Base-by-base conservation (phyloP, 2,329 filamentous ascomycete genomes). In the Triangularia verruculosa region DNA sequence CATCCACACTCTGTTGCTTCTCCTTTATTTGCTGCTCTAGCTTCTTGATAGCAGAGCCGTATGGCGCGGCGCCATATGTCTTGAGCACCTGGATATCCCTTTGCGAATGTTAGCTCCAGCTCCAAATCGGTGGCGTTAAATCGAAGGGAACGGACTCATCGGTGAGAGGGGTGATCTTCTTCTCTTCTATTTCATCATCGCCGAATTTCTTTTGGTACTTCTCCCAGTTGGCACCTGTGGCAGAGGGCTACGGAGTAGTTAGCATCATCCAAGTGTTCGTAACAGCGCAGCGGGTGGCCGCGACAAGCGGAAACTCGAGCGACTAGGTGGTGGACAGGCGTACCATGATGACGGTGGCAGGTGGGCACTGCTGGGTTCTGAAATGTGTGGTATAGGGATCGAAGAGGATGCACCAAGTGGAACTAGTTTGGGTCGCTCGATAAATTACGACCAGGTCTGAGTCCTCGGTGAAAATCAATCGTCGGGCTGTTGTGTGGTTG, bases 11-110 rank as follows among this genome's bases (percentile, higher is more conserved):
- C 74, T 92, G 90, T 80, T 99, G 95, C 79, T 96, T 96, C 78
- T 99, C 95, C 79, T 98, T 99, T 84, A 99, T 98, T 80, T 97
- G 91, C 79, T 98, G 96, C 81, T 99, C 95, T 67, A 99, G 90
- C 81, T 95, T 96, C 86, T 97, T 97, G 75, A 99, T 83, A 65
- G 92, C 90, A 56, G 92, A 89, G 70, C 92, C 94, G 74, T 99
- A 99, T 30, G 95, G 95, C 64, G 95, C 95, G 34, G 94, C 93
- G 73, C 96, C 96, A 79, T 99, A 99, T 67, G 95, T 99, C 83
- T 98, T 99, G 72, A 99, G 87, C 70, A 99, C 95, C 82, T 97
- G 93, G 74, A 99, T 99, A 82, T 99, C 95, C 83, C 94, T 98
- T 68, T 59, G 28, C 54, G n/a, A 28, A 47, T 71, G 66, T 72